phyloP scores from a whole-genome alignment of 2,329 filamentous ascomycete genomes.

The Xylaria sp. region DNA sequence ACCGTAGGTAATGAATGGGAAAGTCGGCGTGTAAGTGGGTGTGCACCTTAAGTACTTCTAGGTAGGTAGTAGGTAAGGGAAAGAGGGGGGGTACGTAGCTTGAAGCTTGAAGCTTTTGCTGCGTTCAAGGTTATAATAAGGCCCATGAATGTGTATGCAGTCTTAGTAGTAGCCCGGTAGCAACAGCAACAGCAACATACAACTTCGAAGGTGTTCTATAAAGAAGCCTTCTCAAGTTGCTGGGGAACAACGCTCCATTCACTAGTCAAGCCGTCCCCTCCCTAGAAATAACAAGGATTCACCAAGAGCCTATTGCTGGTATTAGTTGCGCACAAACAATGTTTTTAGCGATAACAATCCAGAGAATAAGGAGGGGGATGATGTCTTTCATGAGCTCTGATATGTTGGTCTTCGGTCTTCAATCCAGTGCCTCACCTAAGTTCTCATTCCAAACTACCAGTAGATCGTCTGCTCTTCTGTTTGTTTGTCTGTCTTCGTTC shows the following conservation, averaged over 20 bases:
- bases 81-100: not conserved
- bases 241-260: not conserved
- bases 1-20: not conserved
- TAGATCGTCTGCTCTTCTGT: not conserved
- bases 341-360: not conserved
- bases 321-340: not conserved
- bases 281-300: not conserved
- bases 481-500: not conserved
- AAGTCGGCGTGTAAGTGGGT: not conserved
- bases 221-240: not conserved
- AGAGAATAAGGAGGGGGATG: not conserved
- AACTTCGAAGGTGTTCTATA: not conserved
- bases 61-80: not conserved
- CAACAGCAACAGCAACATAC: not conserved
- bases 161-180: not conserved
- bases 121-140: not conserved
- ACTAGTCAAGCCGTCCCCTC: not conserved
- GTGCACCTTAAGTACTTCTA: too few relatives aligned
- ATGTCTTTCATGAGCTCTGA: not conserved
- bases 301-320: not conserved
- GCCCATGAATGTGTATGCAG: not conserved
- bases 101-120: not conserved
- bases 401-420: not conserved
- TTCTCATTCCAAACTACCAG: not conserved
- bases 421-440: not conserved